Conservation (phyloP, 768 basidiomycete species). For the Suillus sp. region DNA sequence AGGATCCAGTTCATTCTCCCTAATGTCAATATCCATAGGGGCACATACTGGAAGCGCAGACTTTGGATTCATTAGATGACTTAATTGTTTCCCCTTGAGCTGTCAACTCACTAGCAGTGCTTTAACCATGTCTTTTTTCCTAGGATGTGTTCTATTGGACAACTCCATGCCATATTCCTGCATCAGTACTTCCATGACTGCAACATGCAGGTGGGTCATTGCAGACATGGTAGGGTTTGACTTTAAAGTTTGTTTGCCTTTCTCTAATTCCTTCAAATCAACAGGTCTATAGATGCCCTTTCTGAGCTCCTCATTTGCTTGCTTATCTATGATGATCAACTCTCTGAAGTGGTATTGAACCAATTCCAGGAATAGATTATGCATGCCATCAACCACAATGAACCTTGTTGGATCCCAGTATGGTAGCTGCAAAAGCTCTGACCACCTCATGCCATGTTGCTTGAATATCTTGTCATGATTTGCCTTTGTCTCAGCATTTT, state of each 20-base stretch:
- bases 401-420: constrained; percentile 36
- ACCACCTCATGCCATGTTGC: constrained; percentile 30
- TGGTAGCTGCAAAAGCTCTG: constrained; percentile 31
- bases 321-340: constrained; percentile 17
- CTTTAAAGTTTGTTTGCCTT: neutral
- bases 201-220: neutral
- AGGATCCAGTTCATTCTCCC: neutral
- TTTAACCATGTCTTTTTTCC: neutral
- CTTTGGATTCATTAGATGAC: neutral
- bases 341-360: constrained; percentile 15
- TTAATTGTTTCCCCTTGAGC: neutral
- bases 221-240: neutral
- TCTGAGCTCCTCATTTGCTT: neutral
- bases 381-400: constrained; percentile 39
- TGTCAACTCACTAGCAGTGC: neutral
- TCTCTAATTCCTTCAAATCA: constrained; percentile 5
- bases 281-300: neutral
- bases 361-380: constrained; percentile 33
- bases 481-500: constrained; percentile 19
- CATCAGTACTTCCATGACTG: neutral
- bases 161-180: neutral
- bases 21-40: neutral
- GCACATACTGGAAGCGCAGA: neutral
- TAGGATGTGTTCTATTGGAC: neutral
- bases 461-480: constrained; percentile 19